A percentile compares a stretch with the other conserved stretches of the same genome.
Conservation (phyloP, 2,329 filamentous ascomycete species). For the Aspergillus sp. region DNA sequence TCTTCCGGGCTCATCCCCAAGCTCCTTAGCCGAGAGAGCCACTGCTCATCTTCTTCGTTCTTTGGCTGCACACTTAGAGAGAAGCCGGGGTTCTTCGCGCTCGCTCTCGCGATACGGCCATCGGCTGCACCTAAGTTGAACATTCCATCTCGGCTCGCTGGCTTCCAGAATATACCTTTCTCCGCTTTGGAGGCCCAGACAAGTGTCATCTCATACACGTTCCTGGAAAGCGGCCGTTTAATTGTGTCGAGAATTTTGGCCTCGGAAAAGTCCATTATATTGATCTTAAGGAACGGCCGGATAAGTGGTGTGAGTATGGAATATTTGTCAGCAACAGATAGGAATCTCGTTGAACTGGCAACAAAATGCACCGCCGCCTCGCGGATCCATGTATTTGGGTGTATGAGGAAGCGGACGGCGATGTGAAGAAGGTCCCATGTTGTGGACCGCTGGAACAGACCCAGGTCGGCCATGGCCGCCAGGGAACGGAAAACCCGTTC, state of each 20-base stretch:
- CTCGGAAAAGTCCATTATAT: constrained; percentile 61
- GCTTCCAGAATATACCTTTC: constrained; percentile 78
- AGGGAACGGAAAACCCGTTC: constrained; percentile 82
- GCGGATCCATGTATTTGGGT: constrained; percentile 91
- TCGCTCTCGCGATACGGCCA: constrained; percentile 46
- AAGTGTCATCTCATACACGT: constrained; percentile 75
- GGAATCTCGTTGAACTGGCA: constrained; percentile 61
- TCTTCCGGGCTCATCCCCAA: constrained; percentile 75
- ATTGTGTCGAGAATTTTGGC: constrained; percentile 67
- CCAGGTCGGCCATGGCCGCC: constrained; percentile 77
- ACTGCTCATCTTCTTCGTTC: constrained; percentile 89
- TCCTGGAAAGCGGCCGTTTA: constrained; percentile 68
- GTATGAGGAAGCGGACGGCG: constrained; percentile 75
- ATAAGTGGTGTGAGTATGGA: constrained; percentile 77
- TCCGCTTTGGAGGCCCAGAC: constrained; percentile 78
- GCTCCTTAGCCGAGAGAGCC: constrained; percentile 76
- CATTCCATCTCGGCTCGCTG: constrained; percentile 58
- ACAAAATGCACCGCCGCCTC: constrained; percentile 82
- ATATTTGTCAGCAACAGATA: constrained; percentile 70
- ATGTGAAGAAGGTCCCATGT: constrained; percentile 83
- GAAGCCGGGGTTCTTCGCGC: constrained; percentile 33
- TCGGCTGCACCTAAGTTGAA: constrained; percentile 57
- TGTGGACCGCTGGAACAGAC: constrained; percentile 73
- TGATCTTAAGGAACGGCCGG: constrained; percentile 68
- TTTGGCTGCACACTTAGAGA: constrained; percentile 56